A percentile compares a stretch with the other conserved stretches of the same genome.
These are phyloP conservation scores for Melaleuca quinquenervia DNA, from an alignment of 345 rosid genomes.

Conservation along the genomic window DNA sequence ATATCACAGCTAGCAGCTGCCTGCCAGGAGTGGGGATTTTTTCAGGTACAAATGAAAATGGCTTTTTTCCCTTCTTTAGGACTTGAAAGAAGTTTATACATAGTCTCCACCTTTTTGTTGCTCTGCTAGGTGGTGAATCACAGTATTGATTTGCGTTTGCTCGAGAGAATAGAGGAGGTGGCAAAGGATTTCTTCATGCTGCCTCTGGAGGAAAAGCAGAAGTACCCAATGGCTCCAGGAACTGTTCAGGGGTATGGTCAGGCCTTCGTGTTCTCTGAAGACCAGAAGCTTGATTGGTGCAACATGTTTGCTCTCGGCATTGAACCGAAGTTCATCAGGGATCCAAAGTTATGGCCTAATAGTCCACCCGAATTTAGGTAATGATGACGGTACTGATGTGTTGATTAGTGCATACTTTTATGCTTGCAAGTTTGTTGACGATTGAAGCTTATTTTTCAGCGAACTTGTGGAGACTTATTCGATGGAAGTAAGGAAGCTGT, in stretches of 20 bases:
- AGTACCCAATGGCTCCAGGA: conserved; percentile 85
- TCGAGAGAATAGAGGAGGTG: conserved; percentile 59
- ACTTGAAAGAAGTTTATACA: neutral
- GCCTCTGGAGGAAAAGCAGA: conserved; percentile 75
- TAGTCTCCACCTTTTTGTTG: neutral
- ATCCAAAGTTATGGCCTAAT: conserved; percentile 77
- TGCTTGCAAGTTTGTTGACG: neutral
- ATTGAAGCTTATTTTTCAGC: conserved; percentile 19
- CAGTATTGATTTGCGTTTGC: conserved; percentile 47
- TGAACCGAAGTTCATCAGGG: conserved; percentile 58
- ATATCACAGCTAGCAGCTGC: conserved; percentile 46
- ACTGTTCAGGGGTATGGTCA: conserved; percentile 94
- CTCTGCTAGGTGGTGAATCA: conserved; percentile 61
- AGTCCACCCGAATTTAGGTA: conserved; percentile 72
- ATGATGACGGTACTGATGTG: neutral
- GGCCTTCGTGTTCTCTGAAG: conserved; percentile 89
- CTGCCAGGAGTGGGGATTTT: conserved; percentile 91
- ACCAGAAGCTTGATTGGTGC: conserved; percentile 97
- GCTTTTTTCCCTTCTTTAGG: neutral
- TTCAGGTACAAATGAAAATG: conserved; percentile 42
- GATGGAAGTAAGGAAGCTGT: conserved; percentile 47
- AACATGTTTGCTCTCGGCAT: conserved; percentile 95
- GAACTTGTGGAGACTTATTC: conserved; percentile 65
- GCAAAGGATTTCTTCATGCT: conserved; percentile 67
- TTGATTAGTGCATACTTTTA: neutral